Percentiles rank a stretch among this genome's conserved stretches.
Evolutionary conservation across 2,329 filamentous ascomycete species (phyloP).

Genomic region (Pestalotiopsis sp.): DNA sequence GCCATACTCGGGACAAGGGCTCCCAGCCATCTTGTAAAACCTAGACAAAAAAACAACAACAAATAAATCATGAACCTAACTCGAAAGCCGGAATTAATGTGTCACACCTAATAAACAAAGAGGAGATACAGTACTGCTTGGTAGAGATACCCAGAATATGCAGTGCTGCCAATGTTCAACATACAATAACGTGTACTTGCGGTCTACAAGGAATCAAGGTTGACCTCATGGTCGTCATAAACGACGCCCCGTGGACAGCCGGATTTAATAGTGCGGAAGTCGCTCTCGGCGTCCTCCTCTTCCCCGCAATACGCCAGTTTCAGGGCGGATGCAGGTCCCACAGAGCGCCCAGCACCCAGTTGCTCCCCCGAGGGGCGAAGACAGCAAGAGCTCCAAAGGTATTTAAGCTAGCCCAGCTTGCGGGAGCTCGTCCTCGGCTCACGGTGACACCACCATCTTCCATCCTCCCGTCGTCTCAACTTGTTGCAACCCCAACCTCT

Average conservation of each 20-base stretch:
- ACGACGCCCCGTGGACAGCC: no score
- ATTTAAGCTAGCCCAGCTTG: neutral
- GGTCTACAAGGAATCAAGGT: no score
- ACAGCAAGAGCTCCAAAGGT: neutral
- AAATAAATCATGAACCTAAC: no score
- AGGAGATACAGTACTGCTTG: no score
- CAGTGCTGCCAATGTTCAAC: no score
- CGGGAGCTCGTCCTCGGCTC: slow-evolving; percentile 11
- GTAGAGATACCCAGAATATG: no score
- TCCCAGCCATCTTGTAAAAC: no score
- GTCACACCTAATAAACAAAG: no score
- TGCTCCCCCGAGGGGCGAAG: neutral
- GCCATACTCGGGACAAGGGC: no score
- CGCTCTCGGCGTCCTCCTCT: neutral
- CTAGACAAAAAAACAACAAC: no score
- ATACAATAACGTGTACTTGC: no score
- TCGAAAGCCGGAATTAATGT: no score
- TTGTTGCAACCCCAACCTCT: neutral
- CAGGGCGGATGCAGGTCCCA: slow-evolving; percentile 14
- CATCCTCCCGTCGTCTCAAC: neutral
- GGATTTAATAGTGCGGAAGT: neutral
- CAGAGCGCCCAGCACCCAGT: neutral
- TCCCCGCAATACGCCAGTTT: slow-evolving; percentile 13
- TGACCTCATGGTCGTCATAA: neutral
- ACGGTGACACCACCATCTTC: neutral